Evolutionary conservation across 495 filamentous ascomycete genomes (phyloP), one percentile per base, ranked within the genome.

Genomic region (Tuber indicum): DNA sequence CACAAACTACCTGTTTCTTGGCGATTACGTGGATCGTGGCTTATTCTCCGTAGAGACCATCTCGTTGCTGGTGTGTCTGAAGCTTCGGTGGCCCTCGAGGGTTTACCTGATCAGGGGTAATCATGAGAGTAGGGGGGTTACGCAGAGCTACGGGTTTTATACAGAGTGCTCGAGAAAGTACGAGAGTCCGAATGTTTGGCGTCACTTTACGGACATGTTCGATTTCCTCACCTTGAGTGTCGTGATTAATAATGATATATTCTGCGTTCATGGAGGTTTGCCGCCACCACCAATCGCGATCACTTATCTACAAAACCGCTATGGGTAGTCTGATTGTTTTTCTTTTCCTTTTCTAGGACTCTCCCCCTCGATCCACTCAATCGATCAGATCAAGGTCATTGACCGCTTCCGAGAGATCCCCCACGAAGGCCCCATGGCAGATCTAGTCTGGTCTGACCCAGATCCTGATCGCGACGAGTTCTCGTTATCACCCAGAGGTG

Each of bases 151-250:
- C 85, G 96, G 96, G 72, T 99, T 99, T 86, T 99, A 99, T 82
- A 99, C 96, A 5, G 96, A 99, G 84, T 99, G 96, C 84, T 93
- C 91, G 21, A 91, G 96, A 74, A 99, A 99, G 84, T 99, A 99
- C 85, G 95, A 94, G 76, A 97, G 96, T 85, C 93, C 96, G 46
- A 97, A 96, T 78, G 96, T 99, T 16, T 99, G 96, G 96, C 96
- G 98, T 84, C 95, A 98, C 85, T 99, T 99, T 82, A 99, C 96
- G 73, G 96, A 99, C 86, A 98, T 99, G 95, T 99, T 99, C 85
- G 96, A 99, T 86, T 99, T 95, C 83, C 88, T 99, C 74, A 97
- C 95, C 4, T 86, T 99, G 70, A 96, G 92, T 78, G 96, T 98
- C 52, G 96, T 99, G 76, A 98, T 99, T 83, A 96, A 98, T 85